These are phyloP conservation scores for Polyporus arcularius DNA, from an alignment of 768 basidiomycete genomes.

Conservation along the genomic window DNA sequence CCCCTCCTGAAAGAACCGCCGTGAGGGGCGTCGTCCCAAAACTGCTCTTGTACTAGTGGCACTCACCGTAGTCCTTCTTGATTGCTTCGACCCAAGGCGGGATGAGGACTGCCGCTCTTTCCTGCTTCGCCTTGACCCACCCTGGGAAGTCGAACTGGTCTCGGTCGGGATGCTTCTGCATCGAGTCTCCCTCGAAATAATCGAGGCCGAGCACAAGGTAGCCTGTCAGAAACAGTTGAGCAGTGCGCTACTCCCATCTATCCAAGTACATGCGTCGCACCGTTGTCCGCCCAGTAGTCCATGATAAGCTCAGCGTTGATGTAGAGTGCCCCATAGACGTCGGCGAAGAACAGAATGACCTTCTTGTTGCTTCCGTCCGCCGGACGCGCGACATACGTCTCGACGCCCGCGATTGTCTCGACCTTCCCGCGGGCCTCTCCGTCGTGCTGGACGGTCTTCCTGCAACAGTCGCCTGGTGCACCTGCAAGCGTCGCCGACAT, in stretches of 20 bases:
- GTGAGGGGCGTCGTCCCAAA: conserved; percentile 15
- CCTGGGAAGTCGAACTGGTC: conserved; percentile 38
- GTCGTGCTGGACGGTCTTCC: conserved; percentile 50
- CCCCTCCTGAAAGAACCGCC: conserved; percentile 21
- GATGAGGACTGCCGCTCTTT: conserved; percentile 39
- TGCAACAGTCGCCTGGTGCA: conserved; percentile 48
- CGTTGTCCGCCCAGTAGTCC: conserved; percentile 63
- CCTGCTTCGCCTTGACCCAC: conserved; percentile 43
- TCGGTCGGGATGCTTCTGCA: conserved; percentile 42
- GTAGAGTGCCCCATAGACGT: conserved; percentile 61
- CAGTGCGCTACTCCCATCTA: not conserved
- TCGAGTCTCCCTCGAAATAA: conserved; percentile 62
- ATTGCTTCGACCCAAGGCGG: conserved; percentile 57
- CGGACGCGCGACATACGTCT: conserved; percentile 59
- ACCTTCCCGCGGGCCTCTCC: conserved; percentile 49
- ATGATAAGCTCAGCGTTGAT: conserved; percentile 60
- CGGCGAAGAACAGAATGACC: conserved; percentile 58
- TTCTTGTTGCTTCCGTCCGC: conserved; percentile 32
- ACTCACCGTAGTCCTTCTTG: conserved; percentile 47
- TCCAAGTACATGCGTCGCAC: conserved; percentile 30
- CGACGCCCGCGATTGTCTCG: conserved; percentile 42
- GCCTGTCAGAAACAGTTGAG: conserved; percentile 35
- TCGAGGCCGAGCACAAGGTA: conserved; percentile 61
- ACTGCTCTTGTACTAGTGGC: too few relatives aligned
- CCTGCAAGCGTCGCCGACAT: conserved; percentile 14